Evolutionary conservation across 2,329 filamentous ascomycete genomes (phyloP), one percentile per base, ranked within the genome.

Genomic region (Paracoccidioides brasiliensis): DNA sequence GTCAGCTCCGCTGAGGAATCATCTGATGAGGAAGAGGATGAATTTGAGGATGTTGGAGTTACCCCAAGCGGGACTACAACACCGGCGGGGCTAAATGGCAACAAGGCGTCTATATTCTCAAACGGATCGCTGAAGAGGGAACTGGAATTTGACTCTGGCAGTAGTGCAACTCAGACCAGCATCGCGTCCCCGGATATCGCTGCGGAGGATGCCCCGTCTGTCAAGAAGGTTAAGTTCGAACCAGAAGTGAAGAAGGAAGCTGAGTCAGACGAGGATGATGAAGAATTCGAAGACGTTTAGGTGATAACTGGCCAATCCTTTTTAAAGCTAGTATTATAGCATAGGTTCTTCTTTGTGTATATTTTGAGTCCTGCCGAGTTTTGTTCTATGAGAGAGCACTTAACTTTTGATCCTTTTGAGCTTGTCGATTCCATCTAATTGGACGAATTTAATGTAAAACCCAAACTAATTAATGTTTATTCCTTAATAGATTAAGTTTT

Each of bases 191-290:
- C 71, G 0, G 64, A 66, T 37, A 69, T 67, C 1, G 63, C 66
- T n/a, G 63, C 62, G 1, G 70, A 69, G 44, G 71, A 73, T 28
- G 72, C 68, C 0, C 72, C 72, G 3, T 62, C 67, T 1, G 60
- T 65, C 28, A 77, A 77, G 65, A 75, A 69, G 57, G 62, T 74
- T 52, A 76, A 74, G 57, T 61, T 69, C n/a, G 67, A 74, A 53
- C 58, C 59, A 1, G 62, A 62, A 12, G 59, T 67, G n/a, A 70
- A 70, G 56, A 67, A 68, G 50, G 67, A 72, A 59, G 65, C 70
- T 52, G 58, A 61, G 58, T 71, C 70, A 2, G 71, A 73, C 50
- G 72, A 74, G 45, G 72, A 74, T 41, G 72, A 73, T 4, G 70
- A 70, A 52, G 72, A 74, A 55, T 74, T 74, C 57, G 72, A 74